Evolutionary conservation across 768 basidiomycete genomes (phyloP), one percentile per base, ranked within the genome.

Genomic region (Calocybe indica): DNA sequence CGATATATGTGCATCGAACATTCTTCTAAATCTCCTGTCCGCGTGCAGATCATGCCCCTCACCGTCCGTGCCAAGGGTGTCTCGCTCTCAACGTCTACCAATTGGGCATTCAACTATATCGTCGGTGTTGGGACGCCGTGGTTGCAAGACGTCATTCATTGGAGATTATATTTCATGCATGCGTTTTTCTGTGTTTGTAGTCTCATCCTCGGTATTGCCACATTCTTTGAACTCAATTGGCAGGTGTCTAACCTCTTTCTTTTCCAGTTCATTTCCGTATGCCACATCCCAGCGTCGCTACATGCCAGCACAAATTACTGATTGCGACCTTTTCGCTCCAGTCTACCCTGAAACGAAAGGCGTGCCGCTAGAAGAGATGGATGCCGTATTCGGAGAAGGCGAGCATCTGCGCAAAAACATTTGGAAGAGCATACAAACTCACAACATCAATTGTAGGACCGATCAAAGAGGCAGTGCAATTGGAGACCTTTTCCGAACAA

Each of bases 121-220:
- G 89, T 96, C 35, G 93, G 93, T 35, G 86, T 88, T 59, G 75
- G 80, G 29, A 96, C 93, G 0, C 93, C 93, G 1, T 77, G 82
- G 51, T 70, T 96, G 32, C 92, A 95, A 63, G 91, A 92, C 47
- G 66, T 79, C n/a, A 95, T 97, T 49, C 79, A 79, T 37, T 97
- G 94, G 93, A 76, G 88, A 46, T 62, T 97, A 49, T 96, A 97
- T 66, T 89, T 90, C 2, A 93, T 97, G 90, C 92, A 94, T 58
- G 90, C 85, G n/a, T 91, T 92, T 69, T 93, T 92, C 66, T 92
- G 92, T 61, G 76, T 78, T 11, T 84, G 88, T 56, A 90, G 90
- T 57, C 88, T 93, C 61, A 68, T 94, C 37, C 71, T 92, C 40
- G 88, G 82, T 22, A 22, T 22, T 22, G 22, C 22, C 22, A 4